phyloP scores from a whole-genome alignment of 148 eudicot species.

The Silene latifolia region DNA sequence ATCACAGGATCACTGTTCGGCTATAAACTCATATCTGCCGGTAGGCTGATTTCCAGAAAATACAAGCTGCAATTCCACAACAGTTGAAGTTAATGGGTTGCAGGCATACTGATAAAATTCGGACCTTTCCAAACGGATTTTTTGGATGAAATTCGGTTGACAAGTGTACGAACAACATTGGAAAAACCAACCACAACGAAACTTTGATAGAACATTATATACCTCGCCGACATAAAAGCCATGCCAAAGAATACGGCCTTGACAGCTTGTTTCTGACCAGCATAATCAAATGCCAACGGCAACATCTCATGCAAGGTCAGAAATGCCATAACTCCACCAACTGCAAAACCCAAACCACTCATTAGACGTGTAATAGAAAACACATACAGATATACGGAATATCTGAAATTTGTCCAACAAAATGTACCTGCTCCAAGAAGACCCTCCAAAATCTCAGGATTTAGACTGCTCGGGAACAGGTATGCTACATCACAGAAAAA shows the following conservation, averaged over 20 bases:
- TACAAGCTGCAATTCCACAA: slow-evolving; percentile 38
- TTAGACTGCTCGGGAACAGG: slow-evolving; percentile 76
- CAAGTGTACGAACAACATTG: too few relatives aligned
- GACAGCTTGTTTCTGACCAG: slow-evolving; percentile 93
- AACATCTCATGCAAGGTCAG: slow-evolving; percentile 97
- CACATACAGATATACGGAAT: neutral
- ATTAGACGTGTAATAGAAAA: neutral
- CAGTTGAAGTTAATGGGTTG: neutral
- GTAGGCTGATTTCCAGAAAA: slow-evolving; percentile 47
- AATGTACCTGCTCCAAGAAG: slow-evolving; percentile 78
- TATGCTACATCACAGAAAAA: slow-evolving; percentile 55
- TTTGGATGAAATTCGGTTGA: too few relatives aligned
- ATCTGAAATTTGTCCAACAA: slow-evolving; percentile 3
- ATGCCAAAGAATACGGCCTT: slow-evolving; percentile 94
- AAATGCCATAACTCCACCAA: slow-evolving; percentile 99
- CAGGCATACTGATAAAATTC: too few relatives aligned
- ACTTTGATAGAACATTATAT: slow-evolving; percentile 12
- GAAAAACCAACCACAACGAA: too few relatives aligned
- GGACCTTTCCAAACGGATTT: too few relatives aligned
- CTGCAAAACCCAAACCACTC: slow-evolving; percentile 32
- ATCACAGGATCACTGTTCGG: neutral
- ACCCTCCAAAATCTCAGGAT: slow-evolving; percentile 94
- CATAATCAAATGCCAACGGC: slow-evolving; percentile 97
- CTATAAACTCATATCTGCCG: slow-evolving; percentile 52
- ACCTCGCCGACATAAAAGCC: slow-evolving; percentile 99